Evolutionary conservation across 179 eudicot genomes (phyloP).

Genomic region (Corrigiola litoralis): DNA sequence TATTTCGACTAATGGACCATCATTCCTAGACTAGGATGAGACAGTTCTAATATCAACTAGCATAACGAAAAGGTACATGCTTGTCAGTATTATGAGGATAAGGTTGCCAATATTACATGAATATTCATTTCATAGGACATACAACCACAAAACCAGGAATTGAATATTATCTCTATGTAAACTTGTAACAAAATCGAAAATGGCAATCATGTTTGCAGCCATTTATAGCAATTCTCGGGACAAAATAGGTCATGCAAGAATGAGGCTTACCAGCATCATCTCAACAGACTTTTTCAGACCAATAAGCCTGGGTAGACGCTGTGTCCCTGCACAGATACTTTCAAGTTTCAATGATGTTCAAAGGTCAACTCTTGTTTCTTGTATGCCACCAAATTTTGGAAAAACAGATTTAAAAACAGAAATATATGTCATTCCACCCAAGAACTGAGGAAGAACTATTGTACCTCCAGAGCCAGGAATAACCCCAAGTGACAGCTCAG

Average conservation of each 20-base stretch:
- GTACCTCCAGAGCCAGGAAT: constrained; percentile 87
- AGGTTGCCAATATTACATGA: too few relatives aligned
- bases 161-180: too few relatives aligned
- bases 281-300: constrained; percentile 71
- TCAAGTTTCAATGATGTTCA: constrained; percentile 5
- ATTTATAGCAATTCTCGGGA: not conserved
- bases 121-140: too few relatives aligned
- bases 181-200: not conserved
- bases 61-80: not conserved
- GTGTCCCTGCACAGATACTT: constrained; percentile 64
- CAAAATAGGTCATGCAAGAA: not conserved
- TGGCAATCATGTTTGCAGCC: too few relatives aligned
- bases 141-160: too few relatives aligned
- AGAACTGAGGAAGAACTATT: not conserved
- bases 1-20: not conserved
- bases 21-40: not conserved
- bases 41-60: not conserved
- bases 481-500: constrained; percentile 83
- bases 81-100: too few relatives aligned
- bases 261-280: constrained; percentile 64
- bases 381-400: not conserved
- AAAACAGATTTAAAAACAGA: not conserved
- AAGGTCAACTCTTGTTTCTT: not conserved
- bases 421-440: not conserved
- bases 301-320: constrained; percentile 88